Evolutionary conservation across 441 rosid genomes (phyloP).

Genomic region (Corymbia calophylla): DNA sequence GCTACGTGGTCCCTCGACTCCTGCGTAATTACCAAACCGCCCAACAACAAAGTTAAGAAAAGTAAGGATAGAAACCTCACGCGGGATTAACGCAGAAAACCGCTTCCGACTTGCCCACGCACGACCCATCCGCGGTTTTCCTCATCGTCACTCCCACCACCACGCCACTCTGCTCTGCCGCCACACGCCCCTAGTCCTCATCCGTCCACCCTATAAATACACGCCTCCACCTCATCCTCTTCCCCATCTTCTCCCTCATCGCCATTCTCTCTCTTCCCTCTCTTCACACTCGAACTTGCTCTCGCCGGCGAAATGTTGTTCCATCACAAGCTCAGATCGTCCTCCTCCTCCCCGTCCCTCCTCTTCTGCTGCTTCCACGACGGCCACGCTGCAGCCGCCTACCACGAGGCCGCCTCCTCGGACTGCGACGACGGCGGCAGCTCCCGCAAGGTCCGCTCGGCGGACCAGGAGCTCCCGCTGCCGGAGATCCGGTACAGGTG

Average conservation of each 20-base stretch:
- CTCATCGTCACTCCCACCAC: no score
- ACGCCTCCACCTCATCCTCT: no score
- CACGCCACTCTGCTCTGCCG: neutral
- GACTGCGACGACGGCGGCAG: neutral
- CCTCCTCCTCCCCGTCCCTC: neutral
- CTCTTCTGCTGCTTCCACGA: neutral
- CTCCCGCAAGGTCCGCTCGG: neutral
- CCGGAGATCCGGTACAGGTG: neutral
- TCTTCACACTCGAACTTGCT: rapidly evolving
- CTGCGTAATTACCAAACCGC: rapidly evolving
- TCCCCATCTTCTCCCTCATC: neutral
- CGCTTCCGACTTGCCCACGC: no score
- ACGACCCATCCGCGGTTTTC: no score
- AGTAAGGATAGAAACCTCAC: rapidly evolving
- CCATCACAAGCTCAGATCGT: neutral
- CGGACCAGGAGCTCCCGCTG: neutral
- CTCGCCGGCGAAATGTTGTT: neutral
- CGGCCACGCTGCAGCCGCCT: neutral
- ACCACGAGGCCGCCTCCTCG: neutral
- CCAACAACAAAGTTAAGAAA: rapidly evolving
- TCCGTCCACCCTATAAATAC: no score
- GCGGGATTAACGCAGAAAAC: neutral
- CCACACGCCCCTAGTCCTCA: neutral
- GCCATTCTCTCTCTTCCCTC: neutral
- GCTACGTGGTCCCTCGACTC: neutral